Conservation (phyloP, 2,329 filamentous ascomycete genomes). For the Colletotrichum horii region DNA sequence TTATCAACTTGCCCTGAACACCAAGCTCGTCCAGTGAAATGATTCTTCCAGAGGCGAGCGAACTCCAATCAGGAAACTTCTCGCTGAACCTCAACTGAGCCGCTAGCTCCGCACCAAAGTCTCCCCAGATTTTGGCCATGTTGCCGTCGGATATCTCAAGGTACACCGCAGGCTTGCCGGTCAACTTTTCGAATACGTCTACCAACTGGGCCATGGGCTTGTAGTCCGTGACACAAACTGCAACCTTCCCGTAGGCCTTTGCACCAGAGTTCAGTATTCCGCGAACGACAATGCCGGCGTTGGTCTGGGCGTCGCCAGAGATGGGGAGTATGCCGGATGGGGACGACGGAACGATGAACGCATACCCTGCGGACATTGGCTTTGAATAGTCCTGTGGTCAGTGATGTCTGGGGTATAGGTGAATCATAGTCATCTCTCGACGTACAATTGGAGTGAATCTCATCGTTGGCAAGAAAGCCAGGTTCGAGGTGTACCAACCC, state of each 20-base stretch:
- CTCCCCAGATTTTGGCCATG: background rate
- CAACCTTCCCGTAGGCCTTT: constrained; percentile 23
- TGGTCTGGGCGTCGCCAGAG: constrained; percentile 26
- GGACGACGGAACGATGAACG: constrained; percentile 24
- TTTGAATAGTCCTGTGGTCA: background rate
- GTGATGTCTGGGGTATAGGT: background rate
- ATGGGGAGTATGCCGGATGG: constrained; percentile 27
- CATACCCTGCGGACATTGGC: constrained; percentile 21
- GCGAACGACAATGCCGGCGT: constrained; percentile 29
- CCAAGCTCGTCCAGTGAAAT: background rate
- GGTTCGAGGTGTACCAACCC: constrained; percentile 39
- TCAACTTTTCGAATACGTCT: constrained; percentile 27
- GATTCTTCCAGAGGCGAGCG: background rate
- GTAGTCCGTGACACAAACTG: constrained; percentile 29
- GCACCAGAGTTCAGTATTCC: constrained; percentile 22
- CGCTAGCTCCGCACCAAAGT: background rate
- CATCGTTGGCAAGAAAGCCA: constrained; percentile 7
- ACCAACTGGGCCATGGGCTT: constrained; percentile 27
- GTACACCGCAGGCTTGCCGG: constrained; percentile 25
- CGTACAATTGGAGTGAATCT: background rate
- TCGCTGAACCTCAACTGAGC: background rate
- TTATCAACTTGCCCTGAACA: background rate
- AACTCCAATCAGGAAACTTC: background rate
- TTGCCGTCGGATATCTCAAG: background rate
- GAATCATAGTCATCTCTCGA: background rate